phyloP scores from a whole-genome alignment of 805 yeast genomes.

The Ogataea dorogensis region DNA sequence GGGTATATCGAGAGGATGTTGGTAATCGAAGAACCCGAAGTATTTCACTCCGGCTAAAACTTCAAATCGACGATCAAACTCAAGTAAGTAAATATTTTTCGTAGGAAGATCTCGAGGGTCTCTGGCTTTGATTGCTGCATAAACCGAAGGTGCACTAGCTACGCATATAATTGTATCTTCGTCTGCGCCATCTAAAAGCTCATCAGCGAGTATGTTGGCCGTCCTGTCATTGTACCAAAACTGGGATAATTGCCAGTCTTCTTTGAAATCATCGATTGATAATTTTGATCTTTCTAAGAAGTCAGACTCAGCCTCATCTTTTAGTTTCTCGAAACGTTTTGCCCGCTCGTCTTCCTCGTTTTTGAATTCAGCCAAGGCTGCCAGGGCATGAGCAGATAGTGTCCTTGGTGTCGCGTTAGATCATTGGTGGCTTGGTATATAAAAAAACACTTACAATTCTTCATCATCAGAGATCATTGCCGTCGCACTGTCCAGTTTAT shows the following conservation, averaged over 20 bases:
- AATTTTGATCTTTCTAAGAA: constrained; percentile 37
- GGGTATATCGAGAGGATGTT: constrained; percentile 62
- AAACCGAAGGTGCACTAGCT: constrained; percentile 89
- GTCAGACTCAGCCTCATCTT: constrained; percentile 54
- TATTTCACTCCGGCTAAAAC: constrained; percentile 65
- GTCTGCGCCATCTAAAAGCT: constrained; percentile 74
- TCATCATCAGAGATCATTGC: constrained; percentile 26
- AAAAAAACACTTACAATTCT: constrained; percentile 29
- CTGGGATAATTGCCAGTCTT: constrained; percentile 93
- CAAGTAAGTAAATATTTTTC: constrained; percentile 68
- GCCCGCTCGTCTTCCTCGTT: constrained; percentile 58
- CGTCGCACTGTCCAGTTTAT: background rate
- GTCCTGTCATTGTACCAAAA: constrained; percentile 85
- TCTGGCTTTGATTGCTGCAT: constrained; percentile 69
- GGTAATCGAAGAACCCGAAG: constrained; percentile 75
- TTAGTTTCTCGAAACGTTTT: constrained; percentile 54
- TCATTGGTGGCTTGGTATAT: too few species aligned
- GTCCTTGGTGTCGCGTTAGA: constrained; percentile 30
- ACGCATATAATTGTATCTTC: constrained; percentile 68
- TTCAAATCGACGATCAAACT: constrained; percentile 75
- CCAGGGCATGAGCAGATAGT: constrained; percentile 49
- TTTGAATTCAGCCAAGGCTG: constrained; percentile 62
- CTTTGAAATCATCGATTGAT: constrained; percentile 70
- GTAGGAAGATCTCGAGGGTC: constrained; percentile 57
- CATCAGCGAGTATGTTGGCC: constrained; percentile 65